phyloP scores from a whole-genome alignment of 169 alveolate genomes.

The Plasmodium knowlesi region DNA sequence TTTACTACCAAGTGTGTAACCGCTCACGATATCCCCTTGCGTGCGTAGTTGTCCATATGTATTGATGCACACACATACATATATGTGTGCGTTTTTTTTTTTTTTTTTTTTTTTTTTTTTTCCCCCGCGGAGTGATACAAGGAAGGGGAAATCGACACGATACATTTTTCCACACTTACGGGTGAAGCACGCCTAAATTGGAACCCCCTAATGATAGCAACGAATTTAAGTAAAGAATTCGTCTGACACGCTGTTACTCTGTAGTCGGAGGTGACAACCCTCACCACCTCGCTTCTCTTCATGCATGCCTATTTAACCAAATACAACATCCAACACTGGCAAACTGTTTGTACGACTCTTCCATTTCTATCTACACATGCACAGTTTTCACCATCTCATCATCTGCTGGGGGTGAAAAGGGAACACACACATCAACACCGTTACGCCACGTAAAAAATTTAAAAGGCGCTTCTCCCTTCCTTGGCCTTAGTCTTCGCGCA shows the following conservation, averaged over 20 bases:
- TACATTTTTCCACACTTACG: not conserved
- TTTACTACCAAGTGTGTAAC: not conserved
- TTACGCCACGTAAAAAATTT: too few relatives aligned
- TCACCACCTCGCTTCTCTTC: not conserved
- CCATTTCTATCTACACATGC: not conserved
- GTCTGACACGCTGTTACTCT: not conserved
- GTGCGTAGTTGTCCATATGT: not conserved
- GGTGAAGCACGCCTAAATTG: not conserved
- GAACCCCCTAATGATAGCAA: not conserved
- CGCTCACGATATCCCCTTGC: not conserved
- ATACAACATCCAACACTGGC: not conserved
- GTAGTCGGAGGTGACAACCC: not conserved
- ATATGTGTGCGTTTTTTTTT: not conserved
- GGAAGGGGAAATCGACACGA: not conserved
- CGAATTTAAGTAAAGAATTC: not conserved
- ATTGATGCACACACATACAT: not conserved
- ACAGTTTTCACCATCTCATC: not conserved
- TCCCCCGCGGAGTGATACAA: not conserved
- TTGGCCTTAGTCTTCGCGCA: not conserved
- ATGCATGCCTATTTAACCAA: not conserved
- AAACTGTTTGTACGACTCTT: not conserved
- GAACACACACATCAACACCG: not conserved
- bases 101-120: too few relatives aligned
- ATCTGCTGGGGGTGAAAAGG: not conserved
- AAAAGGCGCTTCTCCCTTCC: not conserved